Evolutionary conservation across 805 yeast species (phyloP).

Genomic region (Barnettozyma wickerhamii): DNA sequence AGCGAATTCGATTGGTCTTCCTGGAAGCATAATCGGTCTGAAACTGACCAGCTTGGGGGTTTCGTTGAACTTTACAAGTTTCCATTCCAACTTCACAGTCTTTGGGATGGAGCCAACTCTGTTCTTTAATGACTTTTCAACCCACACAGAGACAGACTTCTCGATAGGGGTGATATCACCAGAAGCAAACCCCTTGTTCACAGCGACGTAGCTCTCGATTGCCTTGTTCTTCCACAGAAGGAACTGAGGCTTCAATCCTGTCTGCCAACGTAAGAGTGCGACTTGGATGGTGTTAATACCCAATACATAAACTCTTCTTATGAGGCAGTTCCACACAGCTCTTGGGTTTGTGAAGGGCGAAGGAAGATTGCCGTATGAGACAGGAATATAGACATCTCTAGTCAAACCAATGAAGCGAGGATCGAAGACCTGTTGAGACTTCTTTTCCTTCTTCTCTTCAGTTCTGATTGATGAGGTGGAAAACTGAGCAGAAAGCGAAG

Average conservation of each 20-base stretch:
- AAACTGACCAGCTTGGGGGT: slow-evolving; percentile 72
- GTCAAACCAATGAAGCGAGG: slow-evolving; percentile 39
- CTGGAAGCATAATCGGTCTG: slow-evolving; percentile 60
- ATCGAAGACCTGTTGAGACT: slow-evolving; percentile 28
- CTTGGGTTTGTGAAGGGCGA: slow-evolving; percentile 37
- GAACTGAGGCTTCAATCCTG: slow-evolving; percentile 62
- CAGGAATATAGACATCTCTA: slow-evolving; percentile 47
- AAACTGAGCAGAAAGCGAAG: background rate
- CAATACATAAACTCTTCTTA: slow-evolving; percentile 57
- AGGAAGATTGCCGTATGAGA: slow-evolving; percentile 43
- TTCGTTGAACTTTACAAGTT: slow-evolving; percentile 60
- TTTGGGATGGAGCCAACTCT: slow-evolving; percentile 55
- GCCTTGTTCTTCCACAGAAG: slow-evolving; percentile 83
- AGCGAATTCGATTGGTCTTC: slow-evolving; percentile 47
- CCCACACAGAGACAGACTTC: slow-evolving; percentile 54
- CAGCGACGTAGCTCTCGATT: slow-evolving; percentile 67
- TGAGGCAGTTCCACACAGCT: slow-evolving; percentile 38
- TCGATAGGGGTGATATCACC: slow-evolving; percentile 44
- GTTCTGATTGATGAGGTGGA: slow-evolving; percentile 8
- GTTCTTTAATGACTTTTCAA: slow-evolving; percentile 49
- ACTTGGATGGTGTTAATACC: slow-evolving; percentile 68
- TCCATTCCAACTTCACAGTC: slow-evolving; percentile 66
- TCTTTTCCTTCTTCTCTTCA: slow-evolving; percentile 10
- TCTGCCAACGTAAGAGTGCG: slow-evolving; percentile 64
- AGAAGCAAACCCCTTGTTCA: slow-evolving; percentile 78